A percentile compares a stretch with the other conserved stretches of the same genome.
These are phyloP conservation scores for Zygosaccharomyces rouxii DNA, from an alignment of 805 yeast species.

Conservation along the genomic window DNA sequence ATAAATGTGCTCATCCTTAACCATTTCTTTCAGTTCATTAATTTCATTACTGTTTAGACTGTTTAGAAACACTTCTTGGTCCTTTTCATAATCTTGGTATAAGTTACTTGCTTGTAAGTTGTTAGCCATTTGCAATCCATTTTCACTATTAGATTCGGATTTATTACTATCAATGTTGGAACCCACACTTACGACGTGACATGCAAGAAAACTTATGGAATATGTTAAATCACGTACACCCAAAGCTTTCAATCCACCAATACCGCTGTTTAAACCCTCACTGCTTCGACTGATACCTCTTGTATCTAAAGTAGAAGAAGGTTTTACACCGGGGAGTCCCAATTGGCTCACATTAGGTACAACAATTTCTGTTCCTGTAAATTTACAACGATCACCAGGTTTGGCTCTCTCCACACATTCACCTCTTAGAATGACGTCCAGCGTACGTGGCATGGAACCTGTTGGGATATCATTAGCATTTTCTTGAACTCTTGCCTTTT, in stretches of 20 bases:
- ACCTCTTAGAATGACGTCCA: conserved; percentile 89
- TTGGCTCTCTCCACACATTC: conserved; percentile 93
- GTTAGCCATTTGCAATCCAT: conserved; percentile 22
- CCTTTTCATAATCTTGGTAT: conserved; percentile 50
- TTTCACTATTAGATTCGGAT: conserved; percentile 19
- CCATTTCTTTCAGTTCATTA: conserved; percentile 82
- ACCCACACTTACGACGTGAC: conserved; percentile 72
- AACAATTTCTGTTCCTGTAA: conserved; percentile 92
- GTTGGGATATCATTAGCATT: conserved; percentile 96
- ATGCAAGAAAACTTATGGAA: conserved; percentile 84
- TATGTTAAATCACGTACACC: conserved; percentile 95
- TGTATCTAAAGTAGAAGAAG: conserved; percentile 71
- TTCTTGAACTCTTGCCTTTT: conserved; percentile 89
- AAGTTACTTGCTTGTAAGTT: conserved; percentile 26
- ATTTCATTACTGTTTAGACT: conserved; percentile 78
- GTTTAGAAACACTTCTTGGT: conserved; percentile 76
- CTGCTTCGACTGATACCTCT: conserved; percentile 39
- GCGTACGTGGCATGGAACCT: conserved; percentile 96
- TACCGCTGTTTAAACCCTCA: conserved; percentile 77
- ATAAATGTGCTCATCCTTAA: conserved; percentile 80
- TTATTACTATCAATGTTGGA: conserved; percentile 18
- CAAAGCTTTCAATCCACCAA: conserved; percentile 80
- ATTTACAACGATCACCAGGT: conserved; percentile 93
- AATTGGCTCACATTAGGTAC: conserved; percentile 91
- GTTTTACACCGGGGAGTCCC: conserved; percentile 92